Percentiles rank a stretch among this genome's conserved stretches.
These are phyloP conservation scores for Moricandia moricandioides DNA, from an alignment of 345 rosid genomes.

Conservation along the genomic window DNA sequence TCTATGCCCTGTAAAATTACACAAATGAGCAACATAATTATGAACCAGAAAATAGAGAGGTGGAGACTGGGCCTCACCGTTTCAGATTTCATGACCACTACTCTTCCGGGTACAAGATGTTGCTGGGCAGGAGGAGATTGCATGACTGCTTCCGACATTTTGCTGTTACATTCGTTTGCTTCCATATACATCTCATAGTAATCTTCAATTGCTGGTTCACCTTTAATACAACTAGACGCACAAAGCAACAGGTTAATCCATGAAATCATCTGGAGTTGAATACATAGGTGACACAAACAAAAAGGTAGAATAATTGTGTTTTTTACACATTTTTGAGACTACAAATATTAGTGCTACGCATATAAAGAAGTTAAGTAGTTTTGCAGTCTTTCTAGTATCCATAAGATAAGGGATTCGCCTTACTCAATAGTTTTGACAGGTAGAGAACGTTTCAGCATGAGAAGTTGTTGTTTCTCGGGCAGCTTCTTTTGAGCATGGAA, in stretches of 20 bases:
- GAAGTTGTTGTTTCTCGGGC: slow-evolving; percentile 79
- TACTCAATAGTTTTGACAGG: slow-evolving; percentile 77
- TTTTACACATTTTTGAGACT: neutral
- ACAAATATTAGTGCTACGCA: neutral
- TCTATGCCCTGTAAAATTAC: slow-evolving; percentile 56
- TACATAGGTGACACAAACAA: slow-evolving; percentile 3
- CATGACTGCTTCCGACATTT: slow-evolving; percentile 68
- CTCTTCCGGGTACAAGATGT: slow-evolving; percentile 67
- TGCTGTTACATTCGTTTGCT: slow-evolving; percentile 47
- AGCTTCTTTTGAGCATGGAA: slow-evolving; percentile 90
- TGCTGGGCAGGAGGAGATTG: slow-evolving; percentile 47
- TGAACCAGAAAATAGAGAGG: slow-evolving; percentile 24
- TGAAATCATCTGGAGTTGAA: neutral
- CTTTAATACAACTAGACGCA: slow-evolving; percentile 75
- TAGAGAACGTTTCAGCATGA: slow-evolving; percentile 71
- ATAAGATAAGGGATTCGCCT: slow-evolving; percentile 33
- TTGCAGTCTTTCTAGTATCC: slow-evolving; percentile 7
- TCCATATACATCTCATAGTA: slow-evolving; percentile 69
- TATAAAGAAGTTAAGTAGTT: neutral
- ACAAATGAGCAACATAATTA: slow-evolving; percentile 16
- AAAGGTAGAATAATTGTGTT: neutral
- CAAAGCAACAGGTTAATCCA: slow-evolving; percentile 13
- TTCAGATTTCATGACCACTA: slow-evolving; percentile 76
- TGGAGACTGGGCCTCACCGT: slow-evolving; percentile 50
- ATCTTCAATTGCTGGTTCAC: slow-evolving; percentile 90